Evolutionary conservation across 2,329 filamentous ascomycete genomes (phyloP), one percentile per base, ranked within the genome.

Genomic region (Fragosphaeria purpurea): DNA sequence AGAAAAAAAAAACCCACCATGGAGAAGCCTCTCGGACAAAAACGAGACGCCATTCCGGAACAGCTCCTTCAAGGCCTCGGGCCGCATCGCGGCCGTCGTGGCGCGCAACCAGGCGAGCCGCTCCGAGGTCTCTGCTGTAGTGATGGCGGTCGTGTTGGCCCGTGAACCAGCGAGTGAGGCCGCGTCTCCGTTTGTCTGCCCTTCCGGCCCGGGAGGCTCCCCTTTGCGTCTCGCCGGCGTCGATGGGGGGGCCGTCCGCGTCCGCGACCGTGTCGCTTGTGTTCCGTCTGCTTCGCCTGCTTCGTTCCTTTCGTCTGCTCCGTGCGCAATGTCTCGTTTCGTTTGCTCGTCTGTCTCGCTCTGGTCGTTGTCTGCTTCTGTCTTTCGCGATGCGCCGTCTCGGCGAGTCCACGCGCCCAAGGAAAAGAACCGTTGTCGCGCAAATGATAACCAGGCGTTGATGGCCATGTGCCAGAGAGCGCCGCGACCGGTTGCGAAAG

Each of bases 31-130:
- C 32, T 56, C 55, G 1, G 53, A 55, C 9, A 58, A 41, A 34
- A 55, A 56, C 1, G 54, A 53, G 35, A 54, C 46, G 54, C 56
- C 54, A 39, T 56, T 53, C 41, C 49, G 41, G 11, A 56, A 32
- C 48, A 57, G 44, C 44, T 53, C 52, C 13, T 42, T 48, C 31
- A 54, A 7, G 30, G 12, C 34, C n/a, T 49, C 56, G n/a, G 54
- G 50, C 46, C 52, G 52, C 56, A 57, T 57, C 43, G 51, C 53
- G 41, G 54, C 50, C 34, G 32, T 48, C 12, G 30, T 33, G 45
- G 50, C 51, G 39, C 50, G 50, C 33, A 50, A 50, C 54, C 54
- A 54, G 47, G 33, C 12, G 31, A 49, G 32, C n/a, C 47, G 46
- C 22, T 12, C 38, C 10, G 32, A 5, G 8, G 46, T 34, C 42